phyloP scores from a whole-genome alignment of 1,284 basidiomycete genomes.

The Inonotus hispidus region DNA sequence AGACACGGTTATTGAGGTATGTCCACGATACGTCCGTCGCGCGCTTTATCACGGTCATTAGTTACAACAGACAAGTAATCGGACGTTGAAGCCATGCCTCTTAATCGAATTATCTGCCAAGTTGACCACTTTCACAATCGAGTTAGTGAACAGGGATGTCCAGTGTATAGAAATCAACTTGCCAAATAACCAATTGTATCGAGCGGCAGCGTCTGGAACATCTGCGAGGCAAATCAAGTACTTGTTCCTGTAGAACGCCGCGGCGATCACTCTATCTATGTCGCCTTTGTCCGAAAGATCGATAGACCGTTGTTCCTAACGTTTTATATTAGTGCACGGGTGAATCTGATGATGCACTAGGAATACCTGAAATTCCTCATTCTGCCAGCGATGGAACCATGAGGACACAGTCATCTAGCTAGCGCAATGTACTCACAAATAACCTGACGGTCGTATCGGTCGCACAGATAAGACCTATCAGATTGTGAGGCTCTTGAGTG shows the following conservation, averaged over 20 bases:
- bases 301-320: background rate
- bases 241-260: background rate
- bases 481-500: too few species aligned
- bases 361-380: background rate
- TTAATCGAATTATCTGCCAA: background rate
- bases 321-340: background rate
- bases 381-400: background rate
- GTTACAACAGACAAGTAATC: background rate
- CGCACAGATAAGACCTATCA: background rate
- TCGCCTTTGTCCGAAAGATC: background rate
- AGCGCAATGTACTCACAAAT: background rate
- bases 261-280: background rate
- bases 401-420: background rate
- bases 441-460: background rate
- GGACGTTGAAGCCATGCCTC: background rate
- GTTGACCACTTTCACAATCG: background rate
- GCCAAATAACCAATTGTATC: background rate
- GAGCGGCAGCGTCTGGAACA: background rate
- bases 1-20: background rate
- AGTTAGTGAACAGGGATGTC: background rate
- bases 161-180: background rate
- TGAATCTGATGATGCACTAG: background rate
- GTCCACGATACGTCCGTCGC: background rate
- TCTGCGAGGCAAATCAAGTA: background rate
- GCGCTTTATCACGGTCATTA: background rate